Percentiles rank a stretch among this genome's conserved stretches.
Evolutionary conservation across 1,139 yeast species (phyloP).

Genomic region (Suhomyces yuchorum): DNA sequence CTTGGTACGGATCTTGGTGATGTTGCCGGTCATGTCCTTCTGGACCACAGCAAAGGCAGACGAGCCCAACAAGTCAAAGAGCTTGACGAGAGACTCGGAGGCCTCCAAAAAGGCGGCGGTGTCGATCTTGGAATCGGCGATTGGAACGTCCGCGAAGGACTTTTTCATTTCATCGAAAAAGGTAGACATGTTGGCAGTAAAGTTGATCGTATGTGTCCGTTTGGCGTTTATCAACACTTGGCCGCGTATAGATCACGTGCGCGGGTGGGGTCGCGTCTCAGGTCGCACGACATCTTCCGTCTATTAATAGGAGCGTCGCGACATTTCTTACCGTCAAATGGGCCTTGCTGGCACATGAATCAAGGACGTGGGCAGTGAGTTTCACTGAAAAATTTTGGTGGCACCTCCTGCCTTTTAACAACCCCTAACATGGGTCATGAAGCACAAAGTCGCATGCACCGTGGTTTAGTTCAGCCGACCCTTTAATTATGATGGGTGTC

Average conservation of each 20-base stretch:
- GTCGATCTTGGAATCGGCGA: slow-evolving; percentile 62
- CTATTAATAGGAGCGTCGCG: background rate
- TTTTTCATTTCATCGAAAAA: slow-evolving; percentile 78
- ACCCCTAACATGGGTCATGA: too few species aligned
- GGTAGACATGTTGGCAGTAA: slow-evolving; percentile 51
- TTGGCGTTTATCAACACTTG: slow-evolving; percentile 2
- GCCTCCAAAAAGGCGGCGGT: slow-evolving; percentile 82
- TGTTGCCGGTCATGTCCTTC: slow-evolving; percentile 86
- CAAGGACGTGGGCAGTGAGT: too few species aligned
- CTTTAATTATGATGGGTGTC: too few species aligned
- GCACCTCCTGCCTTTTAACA: too few species aligned
- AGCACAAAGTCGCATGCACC: too few species aligned
- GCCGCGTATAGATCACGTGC: slow-evolving; percentile 3
- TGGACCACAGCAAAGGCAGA: slow-evolving; percentile 85
- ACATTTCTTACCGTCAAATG: background rate
- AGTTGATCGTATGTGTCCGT: background rate
- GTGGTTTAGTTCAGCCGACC: too few species aligned
- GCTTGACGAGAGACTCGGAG: slow-evolving; percentile 76
- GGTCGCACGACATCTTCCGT: slow-evolving; percentile 1
- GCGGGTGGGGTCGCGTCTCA: background rate
- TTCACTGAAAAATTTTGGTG: too few species aligned
- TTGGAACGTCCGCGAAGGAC: slow-evolving; percentile 75
- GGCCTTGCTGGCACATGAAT: too few species aligned
- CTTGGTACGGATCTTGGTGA: slow-evolving; percentile 69
- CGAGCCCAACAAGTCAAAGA: slow-evolving; percentile 83